A percentile compares a stretch with the other conserved stretches of the same genome.
Conservation (phyloP, 2,329 filamentous ascomycete species). For the Lachnellula suecica region DNA sequence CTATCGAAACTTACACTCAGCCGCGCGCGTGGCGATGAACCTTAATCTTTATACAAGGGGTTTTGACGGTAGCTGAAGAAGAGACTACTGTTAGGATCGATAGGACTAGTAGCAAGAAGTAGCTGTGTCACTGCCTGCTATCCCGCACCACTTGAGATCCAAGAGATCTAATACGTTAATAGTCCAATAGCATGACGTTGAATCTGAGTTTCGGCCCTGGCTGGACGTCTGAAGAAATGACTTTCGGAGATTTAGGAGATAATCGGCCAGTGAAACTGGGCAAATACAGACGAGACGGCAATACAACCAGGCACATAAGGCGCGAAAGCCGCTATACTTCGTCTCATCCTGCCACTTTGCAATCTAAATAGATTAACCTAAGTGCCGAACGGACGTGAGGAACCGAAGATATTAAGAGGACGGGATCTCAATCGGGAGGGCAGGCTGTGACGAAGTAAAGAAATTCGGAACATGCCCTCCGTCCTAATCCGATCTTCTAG, state of each 20-base stretch:
- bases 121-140: background rate
- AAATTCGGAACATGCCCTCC: constrained; percentile 1
- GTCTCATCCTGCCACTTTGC: constrained; percentile 14
- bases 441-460: background rate
- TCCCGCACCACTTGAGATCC: background rate
- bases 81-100: too few species aligned
- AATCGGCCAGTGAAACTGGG: constrained; percentile 7
- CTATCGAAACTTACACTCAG: background rate
- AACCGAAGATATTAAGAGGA: constrained; percentile 4
- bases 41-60: background rate
- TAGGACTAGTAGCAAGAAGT: too few species aligned
- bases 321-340: constrained; percentile 12
- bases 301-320: constrained; percentile 12
- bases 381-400: constrained; percentile 12
- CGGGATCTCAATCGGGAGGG: background rate
- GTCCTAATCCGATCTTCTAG: background rate
- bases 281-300: constrained; percentile 4
- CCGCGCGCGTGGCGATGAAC: background rate
- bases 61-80: background rate
- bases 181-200: constrained; percentile 12
- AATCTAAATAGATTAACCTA: constrained; percentile 15
- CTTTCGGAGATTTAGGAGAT: constrained; percentile 14
- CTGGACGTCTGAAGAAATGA: too few species aligned
- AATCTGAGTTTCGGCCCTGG: constrained; percentile 19
- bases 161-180: background rate